phyloP scores from a whole-genome alignment of 2,329 filamentous ascomycete species.

The Ophiostoma tasmaniense region DNA sequence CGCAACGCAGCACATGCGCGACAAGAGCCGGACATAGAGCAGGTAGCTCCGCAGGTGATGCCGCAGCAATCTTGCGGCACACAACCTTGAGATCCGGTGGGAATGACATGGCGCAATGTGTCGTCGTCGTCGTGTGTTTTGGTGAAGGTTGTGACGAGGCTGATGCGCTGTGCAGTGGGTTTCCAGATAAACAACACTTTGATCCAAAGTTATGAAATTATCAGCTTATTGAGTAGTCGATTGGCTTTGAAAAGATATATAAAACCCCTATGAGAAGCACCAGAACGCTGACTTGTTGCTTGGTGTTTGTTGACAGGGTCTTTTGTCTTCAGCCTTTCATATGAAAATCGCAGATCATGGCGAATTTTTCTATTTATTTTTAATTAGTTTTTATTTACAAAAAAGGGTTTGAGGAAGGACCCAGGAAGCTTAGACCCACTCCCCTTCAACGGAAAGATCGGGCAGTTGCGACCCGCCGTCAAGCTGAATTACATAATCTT shows the following conservation, averaged over 20 bases:
- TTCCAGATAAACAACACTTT: background rate
- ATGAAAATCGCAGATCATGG: background rate
- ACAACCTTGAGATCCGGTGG: slow-evolving; percentile 55
- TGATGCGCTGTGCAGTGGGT: background rate
- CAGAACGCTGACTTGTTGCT: background rate
- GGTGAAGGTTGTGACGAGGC: background rate
- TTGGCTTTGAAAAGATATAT: background rate
- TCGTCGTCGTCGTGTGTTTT: background rate
- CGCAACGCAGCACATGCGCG: slow-evolving; percentile 49
- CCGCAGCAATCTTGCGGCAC: slow-evolving; percentile 62
- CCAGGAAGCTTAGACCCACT: background rate
- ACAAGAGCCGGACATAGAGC: slow-evolving; percentile 62
- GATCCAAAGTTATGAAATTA: background rate
- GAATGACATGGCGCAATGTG: slow-evolving; percentile 28
- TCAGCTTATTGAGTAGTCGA: background rate
- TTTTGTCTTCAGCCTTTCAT: background rate
- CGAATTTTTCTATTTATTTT: background rate
- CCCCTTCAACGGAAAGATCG: background rate
- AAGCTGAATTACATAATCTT: background rate
- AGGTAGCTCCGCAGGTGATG: slow-evolving; percentile 64
- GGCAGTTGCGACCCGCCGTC: background rate
- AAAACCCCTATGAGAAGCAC: background rate
- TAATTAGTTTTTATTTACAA: slow-evolving; percentile 1
- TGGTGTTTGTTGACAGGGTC: background rate
- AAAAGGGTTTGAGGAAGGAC: background rate